These are phyloP conservation scores for Rehmannia glutinosa DNA, from an alignment of 257 asterid genomes.

Conservation along the genomic window DNA sequence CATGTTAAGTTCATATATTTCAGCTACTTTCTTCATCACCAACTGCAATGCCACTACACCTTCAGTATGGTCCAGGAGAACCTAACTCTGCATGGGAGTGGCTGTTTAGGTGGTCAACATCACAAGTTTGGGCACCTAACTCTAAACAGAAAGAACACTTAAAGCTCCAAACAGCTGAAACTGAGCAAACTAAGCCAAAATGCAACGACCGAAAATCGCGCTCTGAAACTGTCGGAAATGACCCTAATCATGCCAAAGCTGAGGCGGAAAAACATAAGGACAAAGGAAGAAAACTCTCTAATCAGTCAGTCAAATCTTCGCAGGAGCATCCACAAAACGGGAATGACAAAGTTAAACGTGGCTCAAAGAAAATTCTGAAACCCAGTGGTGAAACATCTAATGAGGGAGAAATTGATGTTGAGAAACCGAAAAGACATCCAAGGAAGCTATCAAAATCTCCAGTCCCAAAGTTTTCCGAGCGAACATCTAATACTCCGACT, in stretches of 20 bases:
- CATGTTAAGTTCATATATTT: background rate
- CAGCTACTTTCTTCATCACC: conserved; percentile 52
- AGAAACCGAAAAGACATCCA: no score
- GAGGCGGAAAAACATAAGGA: conserved; percentile 36
- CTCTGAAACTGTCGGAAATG: no score
- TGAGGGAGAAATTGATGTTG: conserved; percentile 3
- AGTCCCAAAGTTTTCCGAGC: no score
- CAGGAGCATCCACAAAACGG: conserved; percentile 37
- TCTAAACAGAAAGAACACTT: conserved; percentile 19
- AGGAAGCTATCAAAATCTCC: no score
- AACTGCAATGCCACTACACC: conserved; percentile 34
- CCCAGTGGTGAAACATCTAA: conserved; percentile 10
- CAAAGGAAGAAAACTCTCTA: conserved; percentile 23
- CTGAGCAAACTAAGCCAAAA: conserved; percentile 19
- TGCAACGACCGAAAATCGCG: no score
- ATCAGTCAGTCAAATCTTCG: conserved; percentile 10
- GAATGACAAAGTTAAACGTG: conserved; percentile 28
- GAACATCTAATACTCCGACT: no score
- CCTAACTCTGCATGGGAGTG: conserved; percentile 55
- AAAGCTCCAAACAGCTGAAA: conserved; percentile 22
- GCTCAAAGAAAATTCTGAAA: conserved; percentile 29
- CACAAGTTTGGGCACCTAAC: conserved; percentile 36
- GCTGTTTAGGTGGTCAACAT: conserved; percentile 58
- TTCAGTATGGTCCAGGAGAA: conserved; percentile 43
- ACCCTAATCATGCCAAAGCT: no score